Evolutionary conservation across 306 rosid species (phyloP).

Genomic region (Quercus dentata): DNA sequence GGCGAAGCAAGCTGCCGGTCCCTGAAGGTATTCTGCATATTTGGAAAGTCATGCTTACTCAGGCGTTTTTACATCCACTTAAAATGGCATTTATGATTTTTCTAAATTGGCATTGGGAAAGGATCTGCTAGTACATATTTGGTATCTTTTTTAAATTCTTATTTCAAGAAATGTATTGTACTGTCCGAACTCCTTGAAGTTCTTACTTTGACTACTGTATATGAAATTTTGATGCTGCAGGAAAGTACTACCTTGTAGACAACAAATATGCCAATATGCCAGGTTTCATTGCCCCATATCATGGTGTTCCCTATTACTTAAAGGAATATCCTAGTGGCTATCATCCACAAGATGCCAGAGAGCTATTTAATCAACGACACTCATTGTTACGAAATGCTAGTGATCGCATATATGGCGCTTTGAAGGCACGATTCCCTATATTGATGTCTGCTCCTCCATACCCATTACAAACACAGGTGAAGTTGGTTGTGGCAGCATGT

Average conservation of each 20-base stretch:
- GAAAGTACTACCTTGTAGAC: constrained; percentile 82
- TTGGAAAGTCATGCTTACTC: not conserved
- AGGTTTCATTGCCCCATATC: constrained; percentile 82
- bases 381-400: constrained; percentile 55
- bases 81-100: not conserved
- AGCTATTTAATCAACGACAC: constrained; percentile 80
- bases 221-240: constrained; percentile 44
- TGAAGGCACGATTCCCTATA: constrained; percentile 81
- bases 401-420: constrained; percentile 51
- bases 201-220: constrained; percentile 17
- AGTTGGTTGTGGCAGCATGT: constrained; percentile 80
- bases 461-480: constrained; percentile 86
- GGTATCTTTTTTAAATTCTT: not conserved
- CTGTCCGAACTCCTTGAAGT: constrained; percentile 5
- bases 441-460: constrained; percentile 74
- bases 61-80: not conserved
- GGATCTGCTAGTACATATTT: not conserved
- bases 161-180: not conserved
- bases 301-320: constrained; percentile 41
- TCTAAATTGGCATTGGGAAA: not conserved
- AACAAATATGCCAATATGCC: constrained; percentile 68
- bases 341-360: constrained; percentile 69
- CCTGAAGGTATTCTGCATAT: constrained; percentile 64
- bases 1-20: constrained; percentile 64
- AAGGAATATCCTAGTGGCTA: constrained; percentile 55